Percentiles rank a stretch among this genome's conserved stretches.
These are phyloP conservation scores for Rhipidocladum racemiflorum DNA, from an alignment of 176 grass and related monocot species.

Conservation along the genomic window DNA sequence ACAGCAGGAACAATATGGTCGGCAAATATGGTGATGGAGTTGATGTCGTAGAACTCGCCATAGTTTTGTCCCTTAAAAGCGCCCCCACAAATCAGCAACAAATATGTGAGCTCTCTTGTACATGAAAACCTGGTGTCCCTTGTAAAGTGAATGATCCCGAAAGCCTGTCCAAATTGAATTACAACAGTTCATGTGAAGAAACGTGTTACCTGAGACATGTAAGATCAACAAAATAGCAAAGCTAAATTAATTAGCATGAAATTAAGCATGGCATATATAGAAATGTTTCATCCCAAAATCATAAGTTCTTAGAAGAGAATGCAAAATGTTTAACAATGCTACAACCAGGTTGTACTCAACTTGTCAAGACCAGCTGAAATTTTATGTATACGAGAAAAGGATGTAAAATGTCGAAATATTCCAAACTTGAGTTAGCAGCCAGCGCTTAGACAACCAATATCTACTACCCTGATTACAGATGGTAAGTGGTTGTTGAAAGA, in stretches of 20 bases:
- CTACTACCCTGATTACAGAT: background rate
- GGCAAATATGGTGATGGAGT: constrained; percentile 86
- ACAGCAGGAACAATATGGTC: constrained; percentile 88
- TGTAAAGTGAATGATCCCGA: constrained; percentile 91
- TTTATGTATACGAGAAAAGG: background rate
- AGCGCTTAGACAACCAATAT: background rate
- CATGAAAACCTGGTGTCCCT: constrained; percentile 84
- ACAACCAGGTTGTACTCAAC: background rate
- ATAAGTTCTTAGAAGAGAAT: background rate
- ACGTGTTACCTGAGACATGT: background rate
- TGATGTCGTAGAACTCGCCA: constrained; percentile 69
- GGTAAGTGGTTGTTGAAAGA: background rate
- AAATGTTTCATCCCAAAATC: background rate
- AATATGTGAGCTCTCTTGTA: constrained; percentile 99
- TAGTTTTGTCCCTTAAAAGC: constrained; percentile 81
- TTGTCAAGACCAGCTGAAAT: background rate
- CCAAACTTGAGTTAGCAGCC: background rate
- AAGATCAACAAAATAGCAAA: background rate
- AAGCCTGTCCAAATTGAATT: constrained; percentile 53
- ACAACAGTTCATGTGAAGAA: background rate
- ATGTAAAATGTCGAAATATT: background rate
- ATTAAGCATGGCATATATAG: background rate
- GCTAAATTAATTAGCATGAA: background rate
- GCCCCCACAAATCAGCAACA: constrained; percentile 89
- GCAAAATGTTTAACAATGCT: background rate